Percentiles rank a stretch among this genome's conserved stretches.
phyloP scores from a whole-genome alignment of 257 asterid genomes.

The Scutellaria baicalensis region DNA sequence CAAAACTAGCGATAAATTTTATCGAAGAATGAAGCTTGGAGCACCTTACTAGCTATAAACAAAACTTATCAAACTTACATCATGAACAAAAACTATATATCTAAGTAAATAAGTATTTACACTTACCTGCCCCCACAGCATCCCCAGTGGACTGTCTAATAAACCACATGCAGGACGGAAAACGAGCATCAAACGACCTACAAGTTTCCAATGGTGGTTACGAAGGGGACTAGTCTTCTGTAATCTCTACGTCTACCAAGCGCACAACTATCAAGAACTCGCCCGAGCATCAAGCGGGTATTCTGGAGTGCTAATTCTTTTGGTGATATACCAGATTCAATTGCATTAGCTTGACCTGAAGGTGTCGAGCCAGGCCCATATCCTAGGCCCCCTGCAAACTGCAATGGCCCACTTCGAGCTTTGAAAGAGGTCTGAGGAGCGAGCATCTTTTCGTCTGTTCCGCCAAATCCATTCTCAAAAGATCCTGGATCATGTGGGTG shows the following conservation, averaged over 20 bases:
- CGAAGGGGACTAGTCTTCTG: conserved; percentile 87
- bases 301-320: conserved; percentile 78
- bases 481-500: conserved; percentile 59
- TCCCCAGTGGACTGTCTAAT: conserved; percentile 12
- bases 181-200: conserved; percentile 17
- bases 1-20: conserved; percentile 15
- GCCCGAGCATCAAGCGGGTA: conserved; percentile 83
- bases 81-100: conserved; percentile 21
- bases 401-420: conserved; percentile 95
- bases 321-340: conserved; percentile 55
- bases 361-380: conserved; percentile 37
- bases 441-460: conserved; percentile 64
- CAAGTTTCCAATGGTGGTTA: conserved; percentile 58
- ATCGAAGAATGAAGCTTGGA: conserved; percentile 12
- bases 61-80: conserved; percentile 28
- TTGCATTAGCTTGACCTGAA: conserved; percentile 28
- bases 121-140: conserved; percentile 18
- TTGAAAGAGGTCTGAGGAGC: conserved; percentile 87
- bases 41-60: conserved; percentile 24
- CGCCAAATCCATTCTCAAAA: conserved; percentile 63
- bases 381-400: conserved; percentile 60
- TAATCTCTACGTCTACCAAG: conserved; percentile 94
- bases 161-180: conserved; percentile 14
- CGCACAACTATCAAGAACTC: conserved; percentile 81
- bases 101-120: conserved; percentile 30